Base-by-base conservation (phyloP, 176 grass and related monocot genomes). In the Cenchrus americanus region DNA sequence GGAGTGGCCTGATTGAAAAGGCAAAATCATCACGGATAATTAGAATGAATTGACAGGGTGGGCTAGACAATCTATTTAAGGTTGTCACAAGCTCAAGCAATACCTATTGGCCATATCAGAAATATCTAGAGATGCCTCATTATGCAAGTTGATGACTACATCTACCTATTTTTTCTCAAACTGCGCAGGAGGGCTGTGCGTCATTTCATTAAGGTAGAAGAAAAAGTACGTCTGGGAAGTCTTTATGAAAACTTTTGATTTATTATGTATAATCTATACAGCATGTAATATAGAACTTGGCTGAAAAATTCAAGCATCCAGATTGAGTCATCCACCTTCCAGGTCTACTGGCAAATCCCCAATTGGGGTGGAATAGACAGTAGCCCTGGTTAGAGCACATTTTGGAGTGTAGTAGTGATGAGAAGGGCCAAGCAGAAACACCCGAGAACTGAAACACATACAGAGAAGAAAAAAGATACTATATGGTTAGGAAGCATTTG, bases 351-450 rank as follows among this genome's bases (percentile, higher is more conserved):
- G 93, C 79, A 99, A 85, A 87, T 96, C 91, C 10, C 96, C 96
- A 78, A 99, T 88, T 40, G 96, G 93, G 43, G 96, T 99, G 65
- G 69, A 78, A 81, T 99, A 99, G 89, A 91, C 83, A 63, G 87
- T 87, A 77, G 93, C 87, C 80, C 55, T 95, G 64, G 89, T 92
- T 78, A 96, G 86, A 80, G 93, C 93, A 83, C 96, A 99, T 90
- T 89, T 99, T 70, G 93, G 83, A 87, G 93, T 96, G 72, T 99
- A 99, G 87, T 94, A 96, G 69, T 94, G 96, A 85, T 99, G 96
- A 80, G 96, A 99, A 79, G 96, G 96, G 44, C 96, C 96, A 30
- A 99, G 93, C 54, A 99, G 91, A 89, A 99, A 99, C 48, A 99
- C 93, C 69, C 93, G 80, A 83, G 89, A 90, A 87, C 96, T 98